Conservation (phyloP, 2,329 filamentous ascomycete genomes). For the Ceratocystis ficicola region DNA sequence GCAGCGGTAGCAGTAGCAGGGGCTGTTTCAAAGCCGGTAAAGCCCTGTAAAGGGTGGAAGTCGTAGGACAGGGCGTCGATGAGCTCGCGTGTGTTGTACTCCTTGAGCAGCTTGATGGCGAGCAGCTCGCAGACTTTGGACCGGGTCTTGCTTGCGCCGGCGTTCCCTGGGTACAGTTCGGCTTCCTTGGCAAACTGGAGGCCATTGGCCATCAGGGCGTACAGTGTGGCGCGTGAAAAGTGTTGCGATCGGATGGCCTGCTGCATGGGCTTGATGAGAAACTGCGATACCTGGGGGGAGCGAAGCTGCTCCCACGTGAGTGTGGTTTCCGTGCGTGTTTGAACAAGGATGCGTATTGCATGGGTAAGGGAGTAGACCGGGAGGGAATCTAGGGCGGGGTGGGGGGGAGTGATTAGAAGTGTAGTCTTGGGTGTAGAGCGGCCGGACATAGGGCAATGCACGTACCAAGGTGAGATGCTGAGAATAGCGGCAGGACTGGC, state of each 20-base stretch:
- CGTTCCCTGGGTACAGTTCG: slow-evolving; percentile 68
- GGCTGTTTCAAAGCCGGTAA: slow-evolving; percentile 39
- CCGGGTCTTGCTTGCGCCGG: slow-evolving; percentile 70
- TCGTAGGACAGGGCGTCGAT: slow-evolving; percentile 93
- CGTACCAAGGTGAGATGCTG: slow-evolving; percentile 61
- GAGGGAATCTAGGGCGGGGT: slow-evolving; percentile 51
- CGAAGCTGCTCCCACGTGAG: slow-evolving; percentile 89
- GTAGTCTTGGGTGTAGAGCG: neutral
- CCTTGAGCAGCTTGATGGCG: slow-evolving; percentile 77
- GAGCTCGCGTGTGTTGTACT: slow-evolving; percentile 77
- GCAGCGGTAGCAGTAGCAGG: slow-evolving; percentile 31
- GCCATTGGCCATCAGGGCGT: slow-evolving; percentile 85
- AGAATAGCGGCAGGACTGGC: slow-evolving; percentile 62
- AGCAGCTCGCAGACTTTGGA: slow-evolving; percentile 83
- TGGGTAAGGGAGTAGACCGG: slow-evolving; percentile 87
- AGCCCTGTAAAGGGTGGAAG: slow-evolving; percentile 81
- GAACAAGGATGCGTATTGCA: slow-evolving; percentile 72
- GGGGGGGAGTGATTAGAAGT: slow-evolving; percentile 15
- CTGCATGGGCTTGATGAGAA: slow-evolving; percentile 89
- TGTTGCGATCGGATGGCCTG: slow-evolving; percentile 73
- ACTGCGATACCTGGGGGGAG: slow-evolving; percentile 92
- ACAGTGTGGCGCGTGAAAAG: slow-evolving; percentile 75
- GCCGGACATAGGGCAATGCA: neutral
- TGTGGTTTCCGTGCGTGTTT: slow-evolving; percentile 78
- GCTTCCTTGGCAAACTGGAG: slow-evolving; percentile 86